Evolutionary conservation across 2,329 filamentous ascomycete species (phyloP).

Genomic region (Aphanoascus verrucosus): DNA sequence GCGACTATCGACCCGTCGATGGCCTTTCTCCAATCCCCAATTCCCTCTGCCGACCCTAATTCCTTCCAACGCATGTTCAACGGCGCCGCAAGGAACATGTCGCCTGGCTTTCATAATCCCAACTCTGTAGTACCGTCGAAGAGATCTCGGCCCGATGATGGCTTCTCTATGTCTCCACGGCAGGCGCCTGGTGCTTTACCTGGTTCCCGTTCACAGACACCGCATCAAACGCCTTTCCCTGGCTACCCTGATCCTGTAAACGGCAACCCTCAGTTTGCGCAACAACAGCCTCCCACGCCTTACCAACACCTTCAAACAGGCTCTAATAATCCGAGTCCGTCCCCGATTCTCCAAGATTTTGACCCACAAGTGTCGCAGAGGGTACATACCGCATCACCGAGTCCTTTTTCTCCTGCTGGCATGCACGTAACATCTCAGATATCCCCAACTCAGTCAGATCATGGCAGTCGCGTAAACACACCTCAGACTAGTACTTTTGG

Average conservation of each 20-base stretch:
- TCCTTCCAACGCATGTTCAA: conserved; percentile 62
- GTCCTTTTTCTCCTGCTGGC: conserved; percentile 70
- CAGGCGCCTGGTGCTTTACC: conserved; percentile 64
- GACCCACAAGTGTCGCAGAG: conserved; percentile 58
- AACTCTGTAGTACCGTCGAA: conserved; percentile 85
- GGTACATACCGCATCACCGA: conserved; percentile 84
- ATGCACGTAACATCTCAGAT: conserved; percentile 62
- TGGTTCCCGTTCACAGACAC: conserved; percentile 82
- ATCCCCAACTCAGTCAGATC: conserved; percentile 67
- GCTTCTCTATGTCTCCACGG: conserved; percentile 68
- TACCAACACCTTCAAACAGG: conserved; percentile 76
- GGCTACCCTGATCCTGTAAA: conserved; percentile 58
- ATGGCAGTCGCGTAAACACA: conserved; percentile 53
- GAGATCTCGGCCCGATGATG: conserved; percentile 74
- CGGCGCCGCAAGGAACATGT: conserved; percentile 71
- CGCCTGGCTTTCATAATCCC: conserved; percentile 65
- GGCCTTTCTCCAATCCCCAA: conserved; percentile 39
- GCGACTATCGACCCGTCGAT: conserved; percentile 39
- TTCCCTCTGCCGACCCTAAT: conserved; percentile 40
- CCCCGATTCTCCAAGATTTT: conserved; percentile 75
- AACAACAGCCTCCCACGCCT: conserved; percentile 50
- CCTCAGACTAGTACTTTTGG: conserved; percentile 64
- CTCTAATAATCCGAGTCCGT: conserved; percentile 77
- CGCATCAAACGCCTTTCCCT: conserved; percentile 63
- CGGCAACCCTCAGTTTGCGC: conserved; percentile 47